Conservation (phyloP, 345 rosid genomes). For the Diplotaxis tenuifolia region DNA sequence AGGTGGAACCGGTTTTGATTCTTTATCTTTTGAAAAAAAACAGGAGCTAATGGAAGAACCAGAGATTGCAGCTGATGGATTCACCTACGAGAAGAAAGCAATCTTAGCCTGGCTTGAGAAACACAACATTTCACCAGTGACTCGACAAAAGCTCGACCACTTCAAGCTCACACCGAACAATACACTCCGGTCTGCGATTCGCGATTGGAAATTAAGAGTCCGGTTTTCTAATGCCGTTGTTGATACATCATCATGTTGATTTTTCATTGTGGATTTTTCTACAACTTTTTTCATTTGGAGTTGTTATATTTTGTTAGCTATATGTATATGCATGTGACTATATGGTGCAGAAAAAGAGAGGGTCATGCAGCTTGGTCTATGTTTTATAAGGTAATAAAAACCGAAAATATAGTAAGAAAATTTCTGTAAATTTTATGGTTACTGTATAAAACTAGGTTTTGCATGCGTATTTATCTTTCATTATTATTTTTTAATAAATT, state of each 20-base stretch:
- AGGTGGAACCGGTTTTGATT: neutral
- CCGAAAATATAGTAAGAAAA: neutral
- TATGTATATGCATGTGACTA: constrained; percentile 4
- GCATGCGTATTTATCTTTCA: too few relatives aligned
- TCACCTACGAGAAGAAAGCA: constrained; percentile 74
- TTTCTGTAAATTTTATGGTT: neutral
- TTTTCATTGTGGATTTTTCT: neutral
- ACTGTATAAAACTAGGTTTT: too few relatives aligned
- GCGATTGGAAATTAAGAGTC: constrained; percentile 67
- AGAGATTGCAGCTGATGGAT: constrained; percentile 80
- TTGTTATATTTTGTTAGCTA: neutral
- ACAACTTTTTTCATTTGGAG: neutral
- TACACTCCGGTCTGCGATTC: constrained; percentile 68
- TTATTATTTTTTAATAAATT: too few relatives aligned
- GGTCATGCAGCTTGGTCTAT: constrained; percentile 19
- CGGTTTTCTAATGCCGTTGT: constrained; percentile 25
- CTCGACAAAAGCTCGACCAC: constrained; percentile 59
- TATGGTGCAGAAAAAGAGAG: neutral
- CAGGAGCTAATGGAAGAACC: constrained; percentile 90
- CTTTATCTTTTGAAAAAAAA: constrained; percentile 4
- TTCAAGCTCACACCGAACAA: constrained; percentile 56
- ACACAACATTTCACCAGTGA: constrained; percentile 72
- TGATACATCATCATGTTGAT: constrained; percentile 1
- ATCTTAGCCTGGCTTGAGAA: constrained; percentile 75
- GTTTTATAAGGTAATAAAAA: constrained; percentile 8